Base-by-base conservation (phyloP, 441 rosid species). In the Pelargonium cotyledonis region DNA sequence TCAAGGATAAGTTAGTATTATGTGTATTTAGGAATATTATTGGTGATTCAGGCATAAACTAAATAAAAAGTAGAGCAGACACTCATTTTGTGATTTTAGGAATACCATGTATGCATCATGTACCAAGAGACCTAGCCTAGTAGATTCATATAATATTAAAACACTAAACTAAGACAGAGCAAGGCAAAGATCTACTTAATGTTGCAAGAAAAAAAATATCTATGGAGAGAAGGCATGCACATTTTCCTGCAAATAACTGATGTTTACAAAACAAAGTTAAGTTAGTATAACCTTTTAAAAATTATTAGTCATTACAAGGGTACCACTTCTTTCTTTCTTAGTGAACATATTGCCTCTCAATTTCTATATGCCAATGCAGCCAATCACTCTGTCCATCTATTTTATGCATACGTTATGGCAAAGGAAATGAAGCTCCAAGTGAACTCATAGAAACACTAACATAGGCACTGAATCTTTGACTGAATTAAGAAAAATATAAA, bases 391-490 rank as follows among this genome's bases (percentile, higher is more conserved):
- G 19, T 18, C 63, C 21, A 18, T 58, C 9, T 7, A 19, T 21
- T 58, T 19, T 58, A 35, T 35, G 40, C 40, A 43, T 43, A 58
- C 63, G 1, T 21, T 19, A 18, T 58, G 63, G 63, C 63, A 58
- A 58, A 58, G 31, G 23, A 19, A 58, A 58, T 58, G 63, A 19
- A 18, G 63, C 23, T 58, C 31, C 21, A 58, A 19, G 63, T 3
- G 40, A 35, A 58, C 23, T 58, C 63, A 8, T 58, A 6, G 63
- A 19, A 58, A 19, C 63, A 58, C 23, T 57, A 8, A 18, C 31
- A 58, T 58, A 26, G 63, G 21, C 63, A 58, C 63, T 19, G 63
- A 58, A 58, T 58, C 29, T 21, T 58, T 58, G 10, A 58, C 31
- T 58, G 31, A 16, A 16, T 18, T 58, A 9, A 18, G 63, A 35